Conservation (phyloP, 805 yeast species). For the Sungouiella thailandica region DNA sequence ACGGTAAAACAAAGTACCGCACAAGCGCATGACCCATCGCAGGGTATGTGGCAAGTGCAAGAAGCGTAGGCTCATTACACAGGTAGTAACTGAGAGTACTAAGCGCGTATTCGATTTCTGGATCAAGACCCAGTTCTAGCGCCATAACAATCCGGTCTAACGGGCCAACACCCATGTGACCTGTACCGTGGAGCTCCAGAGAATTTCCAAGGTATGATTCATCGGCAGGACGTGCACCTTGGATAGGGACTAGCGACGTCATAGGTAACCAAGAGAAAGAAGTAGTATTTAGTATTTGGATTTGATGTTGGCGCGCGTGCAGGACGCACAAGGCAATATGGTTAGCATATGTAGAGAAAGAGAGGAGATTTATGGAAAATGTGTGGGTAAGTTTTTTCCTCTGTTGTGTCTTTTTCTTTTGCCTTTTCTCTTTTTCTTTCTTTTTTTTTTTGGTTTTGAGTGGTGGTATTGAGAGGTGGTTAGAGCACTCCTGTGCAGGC, state of each 20-base stretch:
- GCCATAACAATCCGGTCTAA: conserved; percentile 67
- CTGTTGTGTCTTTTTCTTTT: no score
- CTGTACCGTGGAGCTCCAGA: conserved; percentile 17
- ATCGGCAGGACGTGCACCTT: no score
- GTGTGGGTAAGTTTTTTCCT: no score
- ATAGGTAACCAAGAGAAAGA: no score
- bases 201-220: conserved; percentile 6
- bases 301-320: conserved; percentile 10
- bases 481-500: no score
- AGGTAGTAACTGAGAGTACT: conserved; percentile 47
- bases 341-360: no score
- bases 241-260: no score
- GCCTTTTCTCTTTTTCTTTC: no score
- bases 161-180: conserved; percentile 56
- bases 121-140: conserved; percentile 55
- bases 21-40: conserved; percentile 40
- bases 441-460: no score
- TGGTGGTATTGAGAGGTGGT: no score
- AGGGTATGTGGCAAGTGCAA: conserved; percentile 41
- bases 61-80: conserved; percentile 45
- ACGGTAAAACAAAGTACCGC: conserved; percentile 32
- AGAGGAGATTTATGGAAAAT: no score
- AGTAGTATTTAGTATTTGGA: conserved; percentile 6
- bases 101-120: conserved; percentile 71
- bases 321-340: no score